Conservation (phyloP, 1,284 basidiomycete genomes). For the Cronartium quercuum region DNA sequence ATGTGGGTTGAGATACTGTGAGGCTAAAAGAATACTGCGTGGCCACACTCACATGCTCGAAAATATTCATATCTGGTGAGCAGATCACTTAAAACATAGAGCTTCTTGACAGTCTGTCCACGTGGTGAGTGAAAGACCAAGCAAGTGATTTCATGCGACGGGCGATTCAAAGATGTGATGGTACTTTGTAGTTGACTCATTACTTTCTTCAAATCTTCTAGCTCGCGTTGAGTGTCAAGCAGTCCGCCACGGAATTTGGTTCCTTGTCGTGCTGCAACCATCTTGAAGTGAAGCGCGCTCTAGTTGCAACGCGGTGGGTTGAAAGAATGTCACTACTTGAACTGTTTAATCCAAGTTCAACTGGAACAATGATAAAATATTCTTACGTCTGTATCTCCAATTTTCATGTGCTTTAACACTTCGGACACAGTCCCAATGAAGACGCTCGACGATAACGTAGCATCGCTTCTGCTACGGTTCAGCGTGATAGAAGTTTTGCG, state of each 20-base stretch:
- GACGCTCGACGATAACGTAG: too few species aligned
- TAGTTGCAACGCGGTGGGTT: too few species aligned
- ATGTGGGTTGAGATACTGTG: background rate
- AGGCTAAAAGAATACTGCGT: background rate
- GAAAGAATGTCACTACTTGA: too few species aligned
- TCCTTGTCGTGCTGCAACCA: background rate
- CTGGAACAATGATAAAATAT: too few species aligned
- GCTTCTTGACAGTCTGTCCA: background rate
- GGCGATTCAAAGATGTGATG: background rate
- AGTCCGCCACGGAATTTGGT: background rate
- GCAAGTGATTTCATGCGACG: background rate
- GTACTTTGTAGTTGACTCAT: background rate
- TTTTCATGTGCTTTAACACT: too few species aligned
- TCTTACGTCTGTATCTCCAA: too few species aligned
- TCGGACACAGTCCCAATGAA: too few species aligned
- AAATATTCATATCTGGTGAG: background rate
- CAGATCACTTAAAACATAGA: background rate
- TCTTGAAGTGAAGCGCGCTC: background rate
- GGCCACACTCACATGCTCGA: background rate
- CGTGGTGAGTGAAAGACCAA: background rate
- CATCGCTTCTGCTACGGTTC: too few species aligned
- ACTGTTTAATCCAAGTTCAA: too few species aligned
- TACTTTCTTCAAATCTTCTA: background rate
- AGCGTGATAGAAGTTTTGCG: too few species aligned
- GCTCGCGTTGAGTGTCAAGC: background rate